Percentiles rank a stretch among this genome's conserved stretches.
phyloP scores from a whole-genome alignment of 768 basidiomycete species.

The Leucocoprinus sp. region DNA sequence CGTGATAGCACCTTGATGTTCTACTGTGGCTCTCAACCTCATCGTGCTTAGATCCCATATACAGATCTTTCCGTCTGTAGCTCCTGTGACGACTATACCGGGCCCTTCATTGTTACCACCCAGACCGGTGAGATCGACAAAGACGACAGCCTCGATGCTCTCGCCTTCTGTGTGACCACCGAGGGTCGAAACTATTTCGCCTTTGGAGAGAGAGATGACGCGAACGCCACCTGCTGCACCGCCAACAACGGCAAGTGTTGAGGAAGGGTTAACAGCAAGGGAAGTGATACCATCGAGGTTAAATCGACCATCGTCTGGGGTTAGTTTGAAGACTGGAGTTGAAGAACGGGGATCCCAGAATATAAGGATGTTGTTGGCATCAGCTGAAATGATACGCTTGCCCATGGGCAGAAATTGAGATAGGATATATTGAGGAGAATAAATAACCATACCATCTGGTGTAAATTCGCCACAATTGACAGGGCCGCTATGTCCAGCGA shows the following conservation, averaged over 20 bases:
- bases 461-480: slow-evolving; percentile 88
- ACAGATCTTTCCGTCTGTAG: slow-evolving; percentile 88
- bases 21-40: slow-evolving; percentile 70
- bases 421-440: not conserved
- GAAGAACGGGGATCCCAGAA: slow-evolving; percentile 87
- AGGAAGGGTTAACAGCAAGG: slow-evolving; percentile 75
- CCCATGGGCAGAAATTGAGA: slow-evolving; percentile 34
- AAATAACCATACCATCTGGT: slow-evolving; percentile 57
- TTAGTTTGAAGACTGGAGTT: slow-evolving; percentile 75
- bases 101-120: slow-evolving; percentile 29
- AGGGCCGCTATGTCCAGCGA: slow-evolving; percentile 81
- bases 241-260: slow-evolving; percentile 87
- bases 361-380: slow-evolving; percentile 72
- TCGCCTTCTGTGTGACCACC: slow-evolving; percentile 82
- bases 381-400: slow-evolving; percentile 84
- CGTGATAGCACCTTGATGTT: slow-evolving; percentile 86
- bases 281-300: slow-evolving; percentile 80
- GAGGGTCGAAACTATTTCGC: slow-evolving; percentile 70
- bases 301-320: slow-evolving; percentile 63
- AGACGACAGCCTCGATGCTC: slow-evolving; percentile 80
- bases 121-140: slow-evolving; percentile 66
- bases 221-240: slow-evolving; percentile 81
- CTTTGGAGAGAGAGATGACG: slow-evolving; percentile 80
- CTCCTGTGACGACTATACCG: slow-evolving; percentile 74
- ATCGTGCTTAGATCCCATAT: slow-evolving; percentile 93